Evolutionary conservation across 73 alveolate species (phyloP), one percentile per base, ranked within the genome.

Genomic region (Paramecium tetraurelia): DNA sequence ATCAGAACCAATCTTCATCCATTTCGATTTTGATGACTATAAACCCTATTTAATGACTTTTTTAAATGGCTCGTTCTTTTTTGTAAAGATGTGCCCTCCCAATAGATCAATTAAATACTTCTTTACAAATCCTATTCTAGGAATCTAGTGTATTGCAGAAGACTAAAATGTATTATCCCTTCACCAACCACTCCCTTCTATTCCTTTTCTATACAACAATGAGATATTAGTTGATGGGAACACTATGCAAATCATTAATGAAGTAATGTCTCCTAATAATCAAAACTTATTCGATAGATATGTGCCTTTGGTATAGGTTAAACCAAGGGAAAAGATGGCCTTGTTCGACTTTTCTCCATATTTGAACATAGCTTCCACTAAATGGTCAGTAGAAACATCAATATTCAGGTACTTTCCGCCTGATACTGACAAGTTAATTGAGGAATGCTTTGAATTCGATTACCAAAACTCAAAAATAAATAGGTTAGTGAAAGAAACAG

Each of bases 331-430:
- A 36, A 71, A 9, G n/a, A 36, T 71, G 48, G 58, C 58, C 16
- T 33, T 71, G 12, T 33, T 71, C 3, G 86, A 71, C 22, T 59
- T 59, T 18, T 59, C 77, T 59, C 77, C 77, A 8, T 59, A 59
- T 59, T 59, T 59, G 5, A 36, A 71, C 29, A 71, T 36, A 8
- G 58, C 48, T 10, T 36, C 48, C 9, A 33, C 48, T 22, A 71
- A 71, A 71, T 71, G 86, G 86, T 71, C 86, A 12, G 58, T 71
- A 8, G 86, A 71, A 33, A 71, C 86, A 33, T 71, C 86, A 33
- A 33, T 71, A 29, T 71, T 71, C 14, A 24, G 58, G 10, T 21
- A 36, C 11, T 71, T 14, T 71, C 86, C 48, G 2, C 86, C 86
- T 0, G 86, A 71, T 36, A 33, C 86, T 29, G 41, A 71, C 7